Conservation (phyloP, 805 yeast genomes). For the Saccharomycopsis fermentans region DNA sequence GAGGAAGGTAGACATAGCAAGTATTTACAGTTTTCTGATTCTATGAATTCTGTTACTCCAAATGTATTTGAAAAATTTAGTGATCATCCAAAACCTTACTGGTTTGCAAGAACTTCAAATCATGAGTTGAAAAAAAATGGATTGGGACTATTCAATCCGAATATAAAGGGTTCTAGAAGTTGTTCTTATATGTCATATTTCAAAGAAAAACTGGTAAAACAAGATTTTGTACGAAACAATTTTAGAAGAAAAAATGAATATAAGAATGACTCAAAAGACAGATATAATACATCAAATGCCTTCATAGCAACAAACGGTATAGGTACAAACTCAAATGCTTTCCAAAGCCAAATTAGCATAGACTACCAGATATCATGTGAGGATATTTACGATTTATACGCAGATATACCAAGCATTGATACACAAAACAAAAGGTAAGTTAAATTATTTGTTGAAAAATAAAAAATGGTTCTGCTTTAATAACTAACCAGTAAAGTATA, state of each 20-base stretch:
- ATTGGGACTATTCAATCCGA: not conserved
- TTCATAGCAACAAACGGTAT: not conserved
- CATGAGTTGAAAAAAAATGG: not conserved
- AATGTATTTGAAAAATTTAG: not conserved
- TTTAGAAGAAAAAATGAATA: not conserved
- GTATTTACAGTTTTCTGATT: not conserved
- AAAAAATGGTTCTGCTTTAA: too few relatives aligned
- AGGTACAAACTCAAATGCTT: not conserved
- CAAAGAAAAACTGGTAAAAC: not conserved
- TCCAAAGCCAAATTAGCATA: not conserved
- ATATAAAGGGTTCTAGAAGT: not conserved
- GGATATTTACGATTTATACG: not conserved
- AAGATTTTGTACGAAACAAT: not conserved
- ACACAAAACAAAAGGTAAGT: not conserved
- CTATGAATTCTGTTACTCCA: not conserved
- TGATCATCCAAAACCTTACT: not conserved
- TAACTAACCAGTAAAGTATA: not conserved
- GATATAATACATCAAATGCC: not conserved
- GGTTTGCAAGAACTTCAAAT: not conserved
- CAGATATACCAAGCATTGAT: not conserved
- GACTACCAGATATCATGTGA: not conserved
- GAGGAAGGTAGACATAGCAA: not conserved
- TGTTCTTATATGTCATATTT: not conserved
- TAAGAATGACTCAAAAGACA: not conserved
- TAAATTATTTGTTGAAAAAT: not conserved